Evolutionary conservation across 2,329 filamentous ascomycete species (phyloP), one percentile per base, ranked within the genome.

Genomic region (Colletotrichum simmondsii): DNA sequence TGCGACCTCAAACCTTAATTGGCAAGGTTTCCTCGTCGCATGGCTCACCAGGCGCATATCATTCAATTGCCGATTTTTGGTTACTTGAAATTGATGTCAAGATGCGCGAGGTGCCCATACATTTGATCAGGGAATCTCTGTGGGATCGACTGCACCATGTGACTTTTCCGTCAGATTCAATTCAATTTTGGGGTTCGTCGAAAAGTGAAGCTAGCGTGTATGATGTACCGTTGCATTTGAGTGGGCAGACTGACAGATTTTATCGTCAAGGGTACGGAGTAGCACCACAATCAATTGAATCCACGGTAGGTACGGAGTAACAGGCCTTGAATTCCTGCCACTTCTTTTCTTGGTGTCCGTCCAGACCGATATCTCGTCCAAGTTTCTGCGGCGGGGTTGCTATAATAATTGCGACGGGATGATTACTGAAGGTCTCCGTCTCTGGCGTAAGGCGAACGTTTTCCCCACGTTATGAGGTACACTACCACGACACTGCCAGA

Each of bases 1-100:
- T 68, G 65, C 52, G 59, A 8, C 53, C 22, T 22, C 19, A 35
- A 72, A 63, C 65, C 37, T 72, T 72, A 59, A 68, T 35, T 69
- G 30, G 49, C 26, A 26, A 26, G 49, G n/a, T 42, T 42, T 8
- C 7, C 14, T n/a, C 54, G 54, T 57, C 22, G 42, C n/a, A 35
- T 32, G 28, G 19, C 26, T 26, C 19, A 22, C 46, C 11, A 10
- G 28, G 60, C 26, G 19, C 42, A 28, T 35, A 32, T n/a, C n/a
- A n/a, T 46, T 53, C 26, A 5, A 63, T 35, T 53, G 28, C 46
- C 16, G 46, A n/a, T 4, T 49, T 30, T 4, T 30, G n/a, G 16
- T 28, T 49, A 24, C 26, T 11, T 11, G 28, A n/a, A 19, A n/a
- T 35, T 35, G 22, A 26, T 30, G 46, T 12, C 8, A 7, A 32